Evolutionary conservation across 129 eudicot genomes (phyloP).

Genomic region (Cynara cardunculus): DNA sequence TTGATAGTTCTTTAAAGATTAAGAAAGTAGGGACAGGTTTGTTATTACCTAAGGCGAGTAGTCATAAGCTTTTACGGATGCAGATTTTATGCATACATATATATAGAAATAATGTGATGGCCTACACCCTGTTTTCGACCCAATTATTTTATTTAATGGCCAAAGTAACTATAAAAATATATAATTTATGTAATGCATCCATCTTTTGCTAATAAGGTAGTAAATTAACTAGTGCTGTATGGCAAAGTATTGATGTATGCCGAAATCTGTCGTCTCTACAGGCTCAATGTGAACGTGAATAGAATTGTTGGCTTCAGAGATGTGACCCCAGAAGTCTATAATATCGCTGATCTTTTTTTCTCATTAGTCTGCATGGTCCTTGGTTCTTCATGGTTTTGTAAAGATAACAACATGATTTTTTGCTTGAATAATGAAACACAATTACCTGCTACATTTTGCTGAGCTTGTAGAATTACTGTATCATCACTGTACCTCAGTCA

Average conservation of each 20-base stretch:
- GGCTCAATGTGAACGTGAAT: slow-evolving; percentile 2
- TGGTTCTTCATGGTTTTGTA: slow-evolving; percentile 13
- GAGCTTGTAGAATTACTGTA: not conserved
- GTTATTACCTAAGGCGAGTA: too few relatives aligned
- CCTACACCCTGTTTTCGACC: not conserved
- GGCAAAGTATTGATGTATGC: not conserved
- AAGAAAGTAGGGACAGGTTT: not conserved
- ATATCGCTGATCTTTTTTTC: not conserved
- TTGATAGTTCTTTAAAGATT: not conserved
- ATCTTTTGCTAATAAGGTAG: not conserved
- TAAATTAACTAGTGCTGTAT: not conserved
- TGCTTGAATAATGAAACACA: slow-evolving; percentile 5
- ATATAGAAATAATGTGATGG: not conserved
- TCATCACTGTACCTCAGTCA: not conserved
- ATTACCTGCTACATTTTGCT: not conserved
- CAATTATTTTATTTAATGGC: not conserved
- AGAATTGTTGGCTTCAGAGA: slow-evolving; percentile 4
- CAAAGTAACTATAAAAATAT: not conserved
- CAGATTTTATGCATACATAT: too few relatives aligned
- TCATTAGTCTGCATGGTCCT: not conserved
- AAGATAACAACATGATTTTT: not conserved
- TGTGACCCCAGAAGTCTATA: slow-evolving; percentile 1
- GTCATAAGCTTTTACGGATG: not conserved
- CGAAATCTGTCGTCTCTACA: slow-evolving; percentile 3
- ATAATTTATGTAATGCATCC: not conserved